A percentile compares a stretch with the other conserved stretches of the same genome.
Evolutionary conservation across 2,329 filamentous ascomycete genomes (phyloP).

Genomic region (Penicillium hesseltinei): DNA sequence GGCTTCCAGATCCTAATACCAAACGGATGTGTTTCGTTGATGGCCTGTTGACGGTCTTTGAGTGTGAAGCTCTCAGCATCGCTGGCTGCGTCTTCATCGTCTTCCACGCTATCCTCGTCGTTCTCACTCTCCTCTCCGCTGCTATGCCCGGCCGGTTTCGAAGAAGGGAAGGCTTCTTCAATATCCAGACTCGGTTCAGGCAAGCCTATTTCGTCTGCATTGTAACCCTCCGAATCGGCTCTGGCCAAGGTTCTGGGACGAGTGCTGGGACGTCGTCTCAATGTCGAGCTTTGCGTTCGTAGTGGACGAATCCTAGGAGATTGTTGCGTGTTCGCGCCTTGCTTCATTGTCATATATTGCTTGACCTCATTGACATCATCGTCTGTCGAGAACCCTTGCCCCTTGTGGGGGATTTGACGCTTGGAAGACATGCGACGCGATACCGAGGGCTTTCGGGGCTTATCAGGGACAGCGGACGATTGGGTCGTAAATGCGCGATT

Average conservation of each 20-base stretch:
- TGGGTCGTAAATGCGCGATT: constrained; percentile 39
- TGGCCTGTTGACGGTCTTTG: constrained; percentile 93
- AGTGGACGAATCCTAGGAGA: constrained; percentile 38
- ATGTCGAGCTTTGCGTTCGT: constrained; percentile 39
- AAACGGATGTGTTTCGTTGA: constrained; percentile 98
- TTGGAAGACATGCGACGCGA: constrained; percentile 72
- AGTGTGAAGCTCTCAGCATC: constrained; percentile 97
- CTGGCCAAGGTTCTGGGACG: constrained; percentile 34
- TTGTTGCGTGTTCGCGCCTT: constrained; percentile 28
- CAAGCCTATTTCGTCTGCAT: constrained; percentile 38
- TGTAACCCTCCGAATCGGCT: constrained; percentile 40
- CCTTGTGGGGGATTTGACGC: constrained; percentile 68
- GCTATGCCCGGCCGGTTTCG: constrained; percentile 30
- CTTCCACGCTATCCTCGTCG: constrained; percentile 46
- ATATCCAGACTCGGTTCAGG: constrained; percentile 29
- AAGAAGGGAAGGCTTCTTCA: constrained; percentile 21
- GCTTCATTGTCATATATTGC: constrained; percentile 57
- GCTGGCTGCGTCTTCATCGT: constrained; percentile 68
- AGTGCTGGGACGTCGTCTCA: constrained; percentile 39
- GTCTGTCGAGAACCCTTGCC: constrained; percentile 86
- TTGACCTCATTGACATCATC: constrained; percentile 81
- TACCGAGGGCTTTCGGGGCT: constrained; percentile 70
- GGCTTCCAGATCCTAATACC: constrained; percentile 99
- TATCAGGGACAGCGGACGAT: constrained; percentile 46
- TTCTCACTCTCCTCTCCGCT: constrained; percentile 24